phyloP scores from a whole-genome alignment of 1,284 basidiomycete species.

The Tranzscheliella williamsii region DNA sequence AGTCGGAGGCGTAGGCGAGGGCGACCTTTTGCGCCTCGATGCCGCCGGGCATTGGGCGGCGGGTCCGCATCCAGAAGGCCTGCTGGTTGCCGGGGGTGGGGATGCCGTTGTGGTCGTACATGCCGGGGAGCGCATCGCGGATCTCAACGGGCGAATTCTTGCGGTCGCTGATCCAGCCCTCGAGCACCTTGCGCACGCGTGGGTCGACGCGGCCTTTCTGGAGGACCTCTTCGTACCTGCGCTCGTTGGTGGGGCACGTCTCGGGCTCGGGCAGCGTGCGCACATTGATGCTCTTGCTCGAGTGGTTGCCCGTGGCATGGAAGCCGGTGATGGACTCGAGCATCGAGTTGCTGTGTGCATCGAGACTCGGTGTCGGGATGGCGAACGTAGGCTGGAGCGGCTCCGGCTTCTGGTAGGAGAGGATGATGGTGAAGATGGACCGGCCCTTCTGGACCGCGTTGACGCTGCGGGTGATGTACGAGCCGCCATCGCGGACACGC shows the following conservation, averaged over 20 bases:
- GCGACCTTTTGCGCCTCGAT: constrained; percentile 53
- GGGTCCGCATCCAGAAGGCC: constrained; percentile 57
- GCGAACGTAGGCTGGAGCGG: constrained; percentile 48
- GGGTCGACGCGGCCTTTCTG: constrained; percentile 10
- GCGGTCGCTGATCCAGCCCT: constrained; percentile 46
- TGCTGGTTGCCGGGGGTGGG: constrained; percentile 50
- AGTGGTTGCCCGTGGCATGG: constrained; percentile 25
- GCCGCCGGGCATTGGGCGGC: constrained; percentile 29
- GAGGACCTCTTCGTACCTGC: constrained; percentile 40
- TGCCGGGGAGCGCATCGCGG: constrained; percentile 50
- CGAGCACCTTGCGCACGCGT: constrained; percentile 22
- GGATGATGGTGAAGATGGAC: constrained; percentile 49
- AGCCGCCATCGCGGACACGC: constrained; percentile 55
- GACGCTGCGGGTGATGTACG: constrained; percentile 54
- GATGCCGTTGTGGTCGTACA: constrained; percentile 49
- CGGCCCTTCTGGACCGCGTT: constrained; percentile 47
- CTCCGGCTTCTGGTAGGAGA: constrained; percentile 56
- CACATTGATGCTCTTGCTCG: constrained; percentile 21
- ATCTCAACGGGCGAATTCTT: constrained; percentile 51
- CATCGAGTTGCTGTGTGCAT: constrained; percentile 5
- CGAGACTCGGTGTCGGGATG: constrained; percentile 44
- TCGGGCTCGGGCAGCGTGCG: constrained; percentile 34
- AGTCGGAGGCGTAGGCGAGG: constrained; percentile 53
- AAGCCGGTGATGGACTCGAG: constrained; percentile 29
- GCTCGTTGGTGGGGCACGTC: constrained; percentile 40